Evolutionary conservation across 768 basidiomycete genomes (phyloP).

Genomic region (Lentinula edodes): DNA sequence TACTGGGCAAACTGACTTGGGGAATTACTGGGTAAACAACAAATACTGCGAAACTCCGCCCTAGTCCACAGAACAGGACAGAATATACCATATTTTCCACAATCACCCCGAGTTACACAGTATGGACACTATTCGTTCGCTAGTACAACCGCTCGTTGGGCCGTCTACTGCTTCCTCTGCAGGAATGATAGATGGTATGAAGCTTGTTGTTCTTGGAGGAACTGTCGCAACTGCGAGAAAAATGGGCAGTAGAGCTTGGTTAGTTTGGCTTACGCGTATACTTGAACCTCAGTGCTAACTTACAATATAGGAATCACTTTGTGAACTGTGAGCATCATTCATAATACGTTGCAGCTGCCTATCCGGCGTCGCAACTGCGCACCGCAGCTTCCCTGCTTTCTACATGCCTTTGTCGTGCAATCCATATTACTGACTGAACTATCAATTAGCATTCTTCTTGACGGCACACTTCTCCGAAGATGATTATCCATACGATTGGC

Average conservation of each 20-base stretch:
- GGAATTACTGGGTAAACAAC: neutral
- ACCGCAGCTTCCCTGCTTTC: neutral
- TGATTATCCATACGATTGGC: slow-evolving; percentile 87
- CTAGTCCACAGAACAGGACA: neutral
- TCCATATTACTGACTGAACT: neutral
- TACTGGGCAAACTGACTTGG: neutral
- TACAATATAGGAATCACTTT: slow-evolving; percentile 62
- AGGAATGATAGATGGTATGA: slow-evolving; percentile 76
- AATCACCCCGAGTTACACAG: neutral
- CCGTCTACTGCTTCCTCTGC: slow-evolving; percentile 62
- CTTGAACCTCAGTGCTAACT: slow-evolving; percentile 2
- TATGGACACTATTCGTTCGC: slow-evolving; percentile 80
- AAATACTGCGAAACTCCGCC: neutral
- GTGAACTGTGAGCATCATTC: slow-evolving; percentile 65
- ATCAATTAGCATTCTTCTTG: slow-evolving; percentile 66
- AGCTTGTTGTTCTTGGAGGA: slow-evolving; percentile 84
- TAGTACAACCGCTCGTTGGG: slow-evolving; percentile 76
- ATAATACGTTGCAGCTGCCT: neutral
- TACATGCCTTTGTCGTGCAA: neutral
- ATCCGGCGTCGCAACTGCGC: neutral
- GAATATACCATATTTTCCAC: neutral
- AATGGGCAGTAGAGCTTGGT: slow-evolving; percentile 82
- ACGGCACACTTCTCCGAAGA: slow-evolving; percentile 89
- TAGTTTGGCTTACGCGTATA: slow-evolving; percentile 16
- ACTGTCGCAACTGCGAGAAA: slow-evolving; percentile 83